These are phyloP conservation scores for Candolleomyces aberdarensis DNA, from an alignment of 768 basidiomycete species.

Conservation along the genomic window DNA sequence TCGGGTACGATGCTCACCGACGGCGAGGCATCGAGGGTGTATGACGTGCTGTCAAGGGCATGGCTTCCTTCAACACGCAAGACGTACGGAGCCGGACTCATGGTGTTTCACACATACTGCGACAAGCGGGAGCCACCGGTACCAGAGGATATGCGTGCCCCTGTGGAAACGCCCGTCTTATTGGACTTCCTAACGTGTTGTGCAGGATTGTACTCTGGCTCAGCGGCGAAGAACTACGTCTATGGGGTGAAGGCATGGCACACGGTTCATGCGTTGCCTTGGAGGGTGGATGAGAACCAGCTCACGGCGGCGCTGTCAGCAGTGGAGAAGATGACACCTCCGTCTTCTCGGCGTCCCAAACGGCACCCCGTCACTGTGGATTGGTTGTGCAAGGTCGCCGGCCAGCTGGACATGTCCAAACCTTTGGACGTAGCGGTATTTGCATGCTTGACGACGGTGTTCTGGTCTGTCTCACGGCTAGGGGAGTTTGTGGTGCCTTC, in stretches of 20 bases:
- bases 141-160: constrained; percentile 24
- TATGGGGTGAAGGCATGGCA: constrained; percentile 32
- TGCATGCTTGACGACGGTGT: constrained; percentile 23
- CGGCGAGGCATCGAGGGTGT: constrained; percentile 19
- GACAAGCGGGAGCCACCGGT: constrained; percentile 15
- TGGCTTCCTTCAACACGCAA: constrained; percentile 23
- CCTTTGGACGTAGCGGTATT: constrained; percentile 23
- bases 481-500: constrained; percentile 23
- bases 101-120: constrained; percentile 34
- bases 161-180: constrained; percentile 15
- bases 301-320: constrained; percentile 8
- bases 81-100: constrained; percentile 29
- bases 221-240: constrained; percentile 19
- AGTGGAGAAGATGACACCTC: constrained; percentile 10
- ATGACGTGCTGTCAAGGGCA: constrained; percentile 13
- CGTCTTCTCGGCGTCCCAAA: constrained; percentile 9
- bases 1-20: not conserved
- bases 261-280: constrained; percentile 20
- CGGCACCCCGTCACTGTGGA: constrained; percentile 11
- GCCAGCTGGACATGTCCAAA: constrained; percentile 10
- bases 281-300: constrained; percentile 10
- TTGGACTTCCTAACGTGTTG: constrained; percentile 25
- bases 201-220: constrained; percentile 16
- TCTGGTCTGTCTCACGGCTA: constrained; percentile 13
- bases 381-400: not conserved